These are phyloP conservation scores for Decorospora gaudefroyi DNA, from an alignment of 2,329 filamentous ascomycete genomes.

Conservation along the genomic window DNA sequence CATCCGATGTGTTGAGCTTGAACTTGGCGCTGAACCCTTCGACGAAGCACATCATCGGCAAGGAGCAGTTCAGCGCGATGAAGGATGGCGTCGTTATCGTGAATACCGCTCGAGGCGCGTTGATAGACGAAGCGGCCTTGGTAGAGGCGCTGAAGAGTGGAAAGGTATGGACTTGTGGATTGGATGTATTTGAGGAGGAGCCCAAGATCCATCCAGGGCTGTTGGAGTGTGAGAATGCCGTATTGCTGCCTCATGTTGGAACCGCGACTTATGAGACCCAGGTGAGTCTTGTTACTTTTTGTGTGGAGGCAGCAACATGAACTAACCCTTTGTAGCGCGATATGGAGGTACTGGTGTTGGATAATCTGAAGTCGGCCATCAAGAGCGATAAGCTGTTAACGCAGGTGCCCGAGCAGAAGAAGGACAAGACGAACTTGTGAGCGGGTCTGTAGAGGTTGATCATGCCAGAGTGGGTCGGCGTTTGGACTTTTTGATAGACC, in stretches of 20 bases:
- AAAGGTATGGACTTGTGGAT: slow-evolving; percentile 59
- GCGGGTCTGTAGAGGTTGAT: neutral
- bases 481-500: too few relatives aligned
- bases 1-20: slow-evolving; percentile 60
- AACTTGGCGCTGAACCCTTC: slow-evolving; percentile 58
- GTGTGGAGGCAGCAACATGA: neutral
- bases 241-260: slow-evolving; percentile 64
- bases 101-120: slow-evolving; percentile 62
- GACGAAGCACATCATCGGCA: slow-evolving; percentile 59
- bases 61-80: slow-evolving; percentile 57
- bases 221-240: slow-evolving; percentile 55
- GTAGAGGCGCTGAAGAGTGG: slow-evolving; percentile 59
- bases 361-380: slow-evolving; percentile 62
- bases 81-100: slow-evolving; percentile 62
- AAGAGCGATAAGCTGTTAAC: slow-evolving; percentile 63
- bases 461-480: too few relatives aligned
- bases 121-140: slow-evolving; percentile 62
- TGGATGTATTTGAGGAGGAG: slow-evolving; percentile 64
- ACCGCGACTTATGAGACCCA: slow-evolving; percentile 65
- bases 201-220: slow-evolving; percentile 59
- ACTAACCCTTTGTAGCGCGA: slow-evolving; percentile 48
- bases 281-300: slow-evolving; percentile 32
- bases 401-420: slow-evolving; percentile 64
- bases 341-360: slow-evolving; percentile 64
- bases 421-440: slow-evolving; percentile 40